A percentile compares a stretch with the other conserved stretches of the same genome.
These are phyloP conservation scores for Psidium guajava DNA, from an alignment of 345 rosid genomes.

Conservation along the genomic window DNA sequence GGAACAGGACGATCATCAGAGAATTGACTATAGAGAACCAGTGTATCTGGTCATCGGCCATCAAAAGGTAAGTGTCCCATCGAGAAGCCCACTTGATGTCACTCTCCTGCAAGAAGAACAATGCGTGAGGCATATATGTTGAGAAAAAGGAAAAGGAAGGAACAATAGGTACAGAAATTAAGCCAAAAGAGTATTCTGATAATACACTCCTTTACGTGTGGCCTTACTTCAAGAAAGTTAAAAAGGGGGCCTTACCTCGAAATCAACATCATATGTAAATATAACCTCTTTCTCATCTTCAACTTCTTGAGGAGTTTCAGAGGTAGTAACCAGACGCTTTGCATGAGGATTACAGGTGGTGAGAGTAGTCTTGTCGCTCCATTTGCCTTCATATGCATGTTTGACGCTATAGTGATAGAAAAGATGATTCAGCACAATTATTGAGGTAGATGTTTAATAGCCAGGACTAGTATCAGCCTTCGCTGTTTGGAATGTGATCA, in stretches of 20 bases:
- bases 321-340: slow-evolving; percentile 55
- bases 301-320: slow-evolving; percentile 84
- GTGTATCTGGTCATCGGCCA: slow-evolving; percentile 94
- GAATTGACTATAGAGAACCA: slow-evolving; percentile 95
- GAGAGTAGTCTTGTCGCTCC: slow-evolving; percentile 59
- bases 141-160: not conserved
- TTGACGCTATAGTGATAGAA: slow-evolving; percentile 46
- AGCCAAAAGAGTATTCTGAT: not conserved
- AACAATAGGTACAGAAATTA: not conserved
- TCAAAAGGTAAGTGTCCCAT: slow-evolving; percentile 89
- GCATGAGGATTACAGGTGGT: slow-evolving; percentile 89
- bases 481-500: not conserved
- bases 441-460: not conserved
- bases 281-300: slow-evolving; percentile 62
- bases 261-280: slow-evolving; percentile 82
- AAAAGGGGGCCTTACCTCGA: slow-evolving; percentile 31
- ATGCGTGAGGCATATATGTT: not conserved
- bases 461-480: not conserved
- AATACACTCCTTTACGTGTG: not conserved
- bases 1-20: slow-evolving; percentile 90
- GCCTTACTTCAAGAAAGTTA: not conserved
- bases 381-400: slow-evolving; percentile 74
- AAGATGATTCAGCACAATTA: not conserved
- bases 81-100: slow-evolving; percentile 93
- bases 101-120: slow-evolving; percentile 46